These are phyloP conservation scores for Fusarium sp. DNA, from an alignment of 2,329 filamentous ascomycete species.

Conservation along the genomic window DNA sequence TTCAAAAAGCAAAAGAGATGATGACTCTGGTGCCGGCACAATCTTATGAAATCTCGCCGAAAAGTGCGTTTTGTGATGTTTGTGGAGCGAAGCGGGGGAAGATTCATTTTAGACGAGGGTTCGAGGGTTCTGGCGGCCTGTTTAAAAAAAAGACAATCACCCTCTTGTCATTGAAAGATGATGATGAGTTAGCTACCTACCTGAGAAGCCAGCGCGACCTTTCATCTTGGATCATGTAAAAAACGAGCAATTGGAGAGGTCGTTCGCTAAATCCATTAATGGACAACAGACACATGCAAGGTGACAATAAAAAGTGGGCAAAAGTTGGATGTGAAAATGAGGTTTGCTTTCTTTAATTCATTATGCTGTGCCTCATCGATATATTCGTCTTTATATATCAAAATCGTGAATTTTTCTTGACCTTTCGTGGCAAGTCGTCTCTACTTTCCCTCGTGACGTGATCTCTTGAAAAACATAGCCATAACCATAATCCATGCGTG, in stretches of 20 bases:
- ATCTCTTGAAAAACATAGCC: conserved; percentile 29
- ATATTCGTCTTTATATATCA: conserved; percentile 38
- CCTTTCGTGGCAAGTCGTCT: conserved; percentile 39
- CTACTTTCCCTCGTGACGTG: conserved; percentile 38
- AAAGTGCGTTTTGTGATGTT: conserved; percentile 36
- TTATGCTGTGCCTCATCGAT: conserved; percentile 31
- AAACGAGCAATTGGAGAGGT: background rate
- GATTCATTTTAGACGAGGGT: conserved; percentile 39
- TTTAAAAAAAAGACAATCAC: conserved; percentile 28
- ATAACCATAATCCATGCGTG: conserved; percentile 23
- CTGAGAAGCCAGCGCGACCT: conserved; percentile 10
- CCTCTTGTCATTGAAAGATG: conserved; percentile 15
- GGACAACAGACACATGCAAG: background rate
- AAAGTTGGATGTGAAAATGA: conserved; percentile 19
- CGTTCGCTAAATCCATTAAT: background rate
- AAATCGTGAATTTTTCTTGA: conserved; percentile 39
- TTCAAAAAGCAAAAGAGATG: conserved; percentile 55
- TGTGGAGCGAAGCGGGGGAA: conserved; percentile 26
- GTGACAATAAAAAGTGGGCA: background rate
- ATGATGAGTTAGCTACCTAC: conserved; percentile 29
- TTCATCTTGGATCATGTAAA: conserved; percentile 19
- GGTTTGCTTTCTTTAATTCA: conserved; percentile 20
- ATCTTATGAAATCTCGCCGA: conserved; percentile 24
- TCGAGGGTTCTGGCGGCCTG: conserved; percentile 18
- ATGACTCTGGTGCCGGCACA: conserved; percentile 46